Conservation (phyloP, 2,329 filamentous ascomycete species). For the Aspergillus quadricinctus region DNA sequence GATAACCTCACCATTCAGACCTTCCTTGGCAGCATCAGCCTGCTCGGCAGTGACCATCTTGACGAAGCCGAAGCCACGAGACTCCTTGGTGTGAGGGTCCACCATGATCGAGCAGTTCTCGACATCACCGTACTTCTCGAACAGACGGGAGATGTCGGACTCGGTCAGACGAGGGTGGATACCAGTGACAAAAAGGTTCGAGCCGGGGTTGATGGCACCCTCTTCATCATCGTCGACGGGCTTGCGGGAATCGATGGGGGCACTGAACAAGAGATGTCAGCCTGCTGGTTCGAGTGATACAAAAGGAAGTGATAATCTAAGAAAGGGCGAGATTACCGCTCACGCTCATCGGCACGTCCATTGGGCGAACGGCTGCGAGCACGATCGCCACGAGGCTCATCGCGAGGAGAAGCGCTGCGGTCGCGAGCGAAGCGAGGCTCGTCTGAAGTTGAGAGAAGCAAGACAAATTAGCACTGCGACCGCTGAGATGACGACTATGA, state of each 20-base stretch:
- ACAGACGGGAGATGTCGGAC: slow-evolving; percentile 86
- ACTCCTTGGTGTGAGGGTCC: slow-evolving; percentile 97
- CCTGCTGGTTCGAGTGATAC: background rate
- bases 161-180: slow-evolving; percentile 92
- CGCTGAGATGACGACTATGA: slow-evolving; percentile 3
- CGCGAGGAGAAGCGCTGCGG: slow-evolving; percentile 62
- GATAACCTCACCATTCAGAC: slow-evolving; percentile 88
- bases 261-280: slow-evolving; percentile 27
- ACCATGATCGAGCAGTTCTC: slow-evolving; percentile 99
- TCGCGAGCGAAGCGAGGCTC: slow-evolving; percentile 64
- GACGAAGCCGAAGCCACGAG: slow-evolving; percentile 97
- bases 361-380: slow-evolving; percentile 63
- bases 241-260: slow-evolving; percentile 46
- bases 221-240: slow-evolving; percentile 58
- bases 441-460: slow-evolving; percentile 34
- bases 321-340: slow-evolving; percentile 40
- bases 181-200: slow-evolving; percentile 97
- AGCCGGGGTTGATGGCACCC: slow-evolving; percentile 83
- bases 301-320: background rate
- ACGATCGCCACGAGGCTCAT: slow-evolving; percentile 50
- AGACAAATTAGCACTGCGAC: slow-evolving; percentile 10
- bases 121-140: slow-evolving; percentile 97
- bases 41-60: slow-evolving; percentile 97
- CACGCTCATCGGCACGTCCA: slow-evolving; percentile 50
- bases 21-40: slow-evolving; percentile 95